Base-by-base conservation (phyloP, 768 basidiomycete genomes). In the Exsudoporus frostii region DNA sequence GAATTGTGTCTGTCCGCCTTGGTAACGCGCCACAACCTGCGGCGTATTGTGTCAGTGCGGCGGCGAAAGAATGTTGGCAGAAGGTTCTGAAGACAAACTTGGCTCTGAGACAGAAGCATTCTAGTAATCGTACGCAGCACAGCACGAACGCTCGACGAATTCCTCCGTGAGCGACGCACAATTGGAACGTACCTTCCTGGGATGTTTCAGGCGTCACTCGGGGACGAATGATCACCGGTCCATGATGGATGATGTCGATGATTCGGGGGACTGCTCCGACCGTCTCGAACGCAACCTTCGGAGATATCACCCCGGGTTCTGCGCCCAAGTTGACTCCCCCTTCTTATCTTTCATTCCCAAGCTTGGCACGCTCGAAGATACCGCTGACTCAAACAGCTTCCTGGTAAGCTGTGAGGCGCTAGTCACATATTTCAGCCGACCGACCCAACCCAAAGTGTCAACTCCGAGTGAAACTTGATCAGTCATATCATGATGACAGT, bases 1-100 rank as follows among this genome's bases (percentile, higher is more conserved):
- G 32, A n/a, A 49, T 14, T 24, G 13, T 44, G 9, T 33, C 33
- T 30, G 39, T 34, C 34, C 11, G 57, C 30, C 24, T 33, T 17
- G 34, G 27, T 44, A 51, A 45, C 29, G 43, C 29, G 20, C 36
- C 36, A n/a, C 37, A 58, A 42, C 44, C 40, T 40, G 51, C n/a
- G 17, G 36, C 20, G 22, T 3, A 27, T 27, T 41, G 7, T 17
- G 24, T 37, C 36, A 36, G 13, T 34, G 40, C 13, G 58, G 52
- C 19, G 19, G 36, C 17, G 14, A 46, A n/a, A 50, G 17, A 47
- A 56, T 4, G 32, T 27, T 47, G 19, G 24, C 33, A 15, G 17
- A 39, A 34, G 30, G 38, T 40, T 33, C n/a, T n/a, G 22, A 50
- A 17, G 42, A 51, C 27, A 37, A 41, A 45, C 22, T 15, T 42